Evolutionary conservation across 768 basidiomycete species (phyloP).

Genomic region (Lentinula boryana): DNA sequence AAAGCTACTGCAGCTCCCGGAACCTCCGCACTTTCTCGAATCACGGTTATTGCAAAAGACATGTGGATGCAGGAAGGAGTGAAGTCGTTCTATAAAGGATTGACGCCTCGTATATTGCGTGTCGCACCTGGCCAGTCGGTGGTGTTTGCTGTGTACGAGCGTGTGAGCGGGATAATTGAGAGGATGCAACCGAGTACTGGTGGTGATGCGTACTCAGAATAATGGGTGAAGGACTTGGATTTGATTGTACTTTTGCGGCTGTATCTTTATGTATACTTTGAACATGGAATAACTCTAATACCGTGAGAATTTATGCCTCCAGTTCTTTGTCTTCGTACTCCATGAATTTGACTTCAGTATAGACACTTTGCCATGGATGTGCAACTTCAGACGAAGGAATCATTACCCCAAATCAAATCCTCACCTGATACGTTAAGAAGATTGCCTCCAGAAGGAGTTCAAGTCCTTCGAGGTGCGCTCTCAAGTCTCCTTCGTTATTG

Average conservation of each 20-base stretch:
- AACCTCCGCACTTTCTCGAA: slow-evolving; percentile 72
- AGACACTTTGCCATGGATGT: background rate
- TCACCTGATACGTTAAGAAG: background rate
- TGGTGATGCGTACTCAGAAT: slow-evolving; percentile 72
- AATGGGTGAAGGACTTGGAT: slow-evolving; percentile 1
- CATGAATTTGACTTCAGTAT: no score
- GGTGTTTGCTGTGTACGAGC: slow-evolving; percentile 96
- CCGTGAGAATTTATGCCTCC: no score
- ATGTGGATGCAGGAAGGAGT: slow-evolving; percentile 94
- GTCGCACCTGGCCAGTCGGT: slow-evolving; percentile 97
- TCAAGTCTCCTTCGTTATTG: background rate
- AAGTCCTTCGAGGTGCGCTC: background rate
- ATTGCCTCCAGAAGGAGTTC: background rate
- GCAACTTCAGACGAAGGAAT: background rate
- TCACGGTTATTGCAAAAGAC: slow-evolving; percentile 74
- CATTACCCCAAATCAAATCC: background rate
- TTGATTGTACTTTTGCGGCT: background rate
- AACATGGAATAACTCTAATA: background rate
- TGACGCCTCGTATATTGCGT: slow-evolving; percentile 91
- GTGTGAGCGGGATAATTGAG: slow-evolving; percentile 74
- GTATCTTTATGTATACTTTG: background rate
- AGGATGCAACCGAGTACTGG: slow-evolving; percentile 45
- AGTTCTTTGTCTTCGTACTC: no score
- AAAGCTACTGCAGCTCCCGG: slow-evolving; percentile 72
- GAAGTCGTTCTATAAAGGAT: slow-evolving; percentile 94